These are phyloP conservation scores for Mrakia gelida DNA, from an alignment of 768 basidiomycete genomes.

Conservation along the genomic window DNA sequence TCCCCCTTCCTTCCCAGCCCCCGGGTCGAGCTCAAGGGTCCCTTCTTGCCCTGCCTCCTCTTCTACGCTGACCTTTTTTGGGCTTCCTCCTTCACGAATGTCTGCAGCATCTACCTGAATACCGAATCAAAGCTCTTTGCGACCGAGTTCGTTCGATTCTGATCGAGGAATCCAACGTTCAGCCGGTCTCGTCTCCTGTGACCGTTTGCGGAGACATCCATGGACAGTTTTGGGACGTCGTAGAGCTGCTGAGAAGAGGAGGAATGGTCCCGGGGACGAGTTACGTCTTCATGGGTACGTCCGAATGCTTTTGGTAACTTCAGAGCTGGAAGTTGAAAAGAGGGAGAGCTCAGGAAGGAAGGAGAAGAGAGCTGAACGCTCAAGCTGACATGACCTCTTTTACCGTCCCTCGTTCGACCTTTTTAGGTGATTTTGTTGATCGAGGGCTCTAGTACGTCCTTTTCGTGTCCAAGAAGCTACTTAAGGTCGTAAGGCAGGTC, in stretches of 20 bases:
- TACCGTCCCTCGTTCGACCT: neutral
- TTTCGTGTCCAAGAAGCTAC: neutral
- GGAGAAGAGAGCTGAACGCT: neutral
- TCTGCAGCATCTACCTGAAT: conserved; percentile 27
- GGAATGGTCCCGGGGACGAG: conserved; percentile 31
- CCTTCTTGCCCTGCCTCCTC: neutral
- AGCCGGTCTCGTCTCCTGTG: conserved; percentile 48
- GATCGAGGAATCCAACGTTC: conserved; percentile 50
- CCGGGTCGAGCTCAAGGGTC: neutral
- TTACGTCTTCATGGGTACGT: conserved; percentile 33
- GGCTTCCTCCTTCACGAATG: neutral
- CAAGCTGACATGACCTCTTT: neutral
- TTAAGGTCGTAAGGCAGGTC: neutral
- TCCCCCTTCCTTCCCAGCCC: neutral
- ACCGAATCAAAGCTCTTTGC: conserved; percentile 31
- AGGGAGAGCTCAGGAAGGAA: neutral
- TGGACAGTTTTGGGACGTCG: conserved; percentile 93
- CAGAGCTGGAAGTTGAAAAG: neutral
- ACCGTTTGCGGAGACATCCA: conserved; percentile 78
- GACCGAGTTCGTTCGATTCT: conserved; percentile 36
- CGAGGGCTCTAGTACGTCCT: conserved; percentile 72
- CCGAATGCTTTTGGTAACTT: neutral
- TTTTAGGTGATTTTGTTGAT: conserved; percentile 93
- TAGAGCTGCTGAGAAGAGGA: conserved; percentile 56
- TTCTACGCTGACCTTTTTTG: neutral